Evolutionary conservation across 257 asterid genomes (phyloP).

Genomic region (Asclepias syriaca): DNA sequence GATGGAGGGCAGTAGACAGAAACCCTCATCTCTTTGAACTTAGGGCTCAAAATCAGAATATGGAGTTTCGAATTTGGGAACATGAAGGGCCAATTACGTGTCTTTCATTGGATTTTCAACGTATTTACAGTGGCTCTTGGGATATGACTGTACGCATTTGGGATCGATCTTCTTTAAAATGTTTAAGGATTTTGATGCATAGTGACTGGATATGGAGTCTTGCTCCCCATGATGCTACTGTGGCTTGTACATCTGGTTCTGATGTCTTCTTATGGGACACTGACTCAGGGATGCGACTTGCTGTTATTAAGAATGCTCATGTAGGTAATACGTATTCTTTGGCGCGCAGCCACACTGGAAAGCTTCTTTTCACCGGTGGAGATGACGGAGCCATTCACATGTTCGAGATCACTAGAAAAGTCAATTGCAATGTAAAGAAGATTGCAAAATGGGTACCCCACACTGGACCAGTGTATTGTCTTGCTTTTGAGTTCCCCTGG

Average conservation of each 20-base stretch:
- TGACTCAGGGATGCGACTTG: constrained; percentile 37
- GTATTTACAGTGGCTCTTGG: constrained; percentile 95
- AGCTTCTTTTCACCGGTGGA: constrained; percentile 84
- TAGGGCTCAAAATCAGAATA: constrained; percentile 45
- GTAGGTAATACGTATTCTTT: constrained; percentile 58
- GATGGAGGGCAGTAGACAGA: constrained; percentile 83
- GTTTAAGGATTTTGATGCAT: constrained; percentile 63
- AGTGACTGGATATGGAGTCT: constrained; percentile 97
- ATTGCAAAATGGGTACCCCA: constrained; percentile 90
- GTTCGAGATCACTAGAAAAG: constrained; percentile 56
- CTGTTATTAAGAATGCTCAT: constrained; percentile 40
- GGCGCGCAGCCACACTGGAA: constrained; percentile 85
- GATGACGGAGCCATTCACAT: constrained; percentile 92
- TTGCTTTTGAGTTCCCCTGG: constrained; percentile 95
- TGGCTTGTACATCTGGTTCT: constrained; percentile 77
- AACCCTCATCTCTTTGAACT: constrained; percentile 77
- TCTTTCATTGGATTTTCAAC: constrained; percentile 67
- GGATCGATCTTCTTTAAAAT: constrained; percentile 67
- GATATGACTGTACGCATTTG: constrained; percentile 86
- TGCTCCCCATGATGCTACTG: constrained; percentile 66
- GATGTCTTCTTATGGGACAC: constrained; percentile 74
- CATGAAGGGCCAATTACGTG: constrained; percentile 92
- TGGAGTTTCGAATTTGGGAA: constrained; percentile 80
- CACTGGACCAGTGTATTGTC: constrained; percentile 70
- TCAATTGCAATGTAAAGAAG: constrained; percentile 30